Percentiles rank a stretch among this genome's conserved stretches.
Conservation (phyloP, 352 stramenopile species). For the Pythium aphanidermatum region DNA sequence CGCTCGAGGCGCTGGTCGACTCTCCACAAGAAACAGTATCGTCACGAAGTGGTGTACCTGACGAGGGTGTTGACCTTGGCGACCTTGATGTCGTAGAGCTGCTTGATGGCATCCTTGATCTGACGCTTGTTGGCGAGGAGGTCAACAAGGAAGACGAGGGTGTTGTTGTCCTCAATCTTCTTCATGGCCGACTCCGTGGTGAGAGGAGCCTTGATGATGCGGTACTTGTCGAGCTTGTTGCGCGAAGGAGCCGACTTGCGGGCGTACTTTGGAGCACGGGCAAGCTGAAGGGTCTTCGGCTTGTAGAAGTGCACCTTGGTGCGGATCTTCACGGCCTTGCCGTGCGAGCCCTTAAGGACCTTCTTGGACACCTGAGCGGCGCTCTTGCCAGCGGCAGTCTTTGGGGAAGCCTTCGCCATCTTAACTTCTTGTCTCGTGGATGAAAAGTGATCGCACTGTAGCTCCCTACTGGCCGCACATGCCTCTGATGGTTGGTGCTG, state of each 20-base stretch:
- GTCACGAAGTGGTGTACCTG: constrained; percentile 89
- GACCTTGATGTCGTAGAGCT: constrained; percentile 99
- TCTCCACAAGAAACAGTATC: constrained; percentile 30
- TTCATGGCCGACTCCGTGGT: constrained; percentile 99
- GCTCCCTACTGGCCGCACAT: no score
- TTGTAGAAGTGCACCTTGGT: constrained; percentile 99
- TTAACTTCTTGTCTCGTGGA: constrained; percentile 56
- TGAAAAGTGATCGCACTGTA: constrained; percentile 16
- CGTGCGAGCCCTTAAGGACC: constrained; percentile 94
- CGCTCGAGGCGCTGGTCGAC: constrained; percentile 8
- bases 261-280: constrained; percentile 95
- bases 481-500: constrained; percentile 19
- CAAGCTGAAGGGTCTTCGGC: constrained; percentile 96
- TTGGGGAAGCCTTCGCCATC: constrained; percentile 75
- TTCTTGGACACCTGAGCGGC: constrained; percentile 92
- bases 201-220: constrained; percentile 99
- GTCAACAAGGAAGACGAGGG: constrained; percentile 99
- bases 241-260: constrained; percentile 90
- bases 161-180: constrained; percentile 99
- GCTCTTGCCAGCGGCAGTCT: constrained; percentile 87
- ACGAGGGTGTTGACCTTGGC: constrained; percentile 99
- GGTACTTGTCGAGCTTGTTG: constrained; percentile 98
- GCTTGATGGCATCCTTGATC: constrained; percentile 99
- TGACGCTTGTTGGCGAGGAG: constrained; percentile 99
- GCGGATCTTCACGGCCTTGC: constrained; percentile 98